Evolutionary conservation across 257 asterid genomes (phyloP).

Genomic region (Przewalskia tangutica): DNA sequence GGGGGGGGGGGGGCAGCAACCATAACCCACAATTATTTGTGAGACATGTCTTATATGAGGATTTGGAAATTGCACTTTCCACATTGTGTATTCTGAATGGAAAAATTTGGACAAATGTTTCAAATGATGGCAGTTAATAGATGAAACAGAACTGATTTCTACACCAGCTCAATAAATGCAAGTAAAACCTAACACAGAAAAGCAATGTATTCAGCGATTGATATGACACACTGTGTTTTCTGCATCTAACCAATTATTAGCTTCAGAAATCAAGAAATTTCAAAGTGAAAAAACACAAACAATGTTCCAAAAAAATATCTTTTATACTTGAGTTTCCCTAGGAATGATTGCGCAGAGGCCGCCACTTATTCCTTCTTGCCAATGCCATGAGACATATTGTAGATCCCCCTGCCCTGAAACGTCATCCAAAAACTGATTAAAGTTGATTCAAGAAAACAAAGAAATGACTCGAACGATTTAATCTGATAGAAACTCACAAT

Average conservation of each 20-base stretch:
- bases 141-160: neutral
- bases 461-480: neutral
- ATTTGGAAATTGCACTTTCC: neutral
- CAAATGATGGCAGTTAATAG: neutral
- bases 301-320: neutral
- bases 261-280: neutral
- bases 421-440: neutral
- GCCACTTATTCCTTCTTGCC: constrained; percentile 65
- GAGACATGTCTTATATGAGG: neutral
- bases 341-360: neutral
- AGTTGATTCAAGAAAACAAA: neutral
- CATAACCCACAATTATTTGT: neutral
- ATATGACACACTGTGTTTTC: neutral
- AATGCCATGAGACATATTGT: constrained; percentile 71
- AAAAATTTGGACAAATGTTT: neutral
- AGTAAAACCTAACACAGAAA: neutral
- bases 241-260: neutral
- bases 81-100: neutral
- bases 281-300: neutral
- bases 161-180: neutral
- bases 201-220: neutral
- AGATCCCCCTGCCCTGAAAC: constrained; percentile 63
- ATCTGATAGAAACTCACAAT: constrained; percentile 42
- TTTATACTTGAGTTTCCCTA: neutral
- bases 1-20: too few relatives aligned